Evolutionary conservation across 805 yeast species (phyloP), one percentile per base, ranked within the genome.

Genomic region (Nakazawaea populi): DNA sequence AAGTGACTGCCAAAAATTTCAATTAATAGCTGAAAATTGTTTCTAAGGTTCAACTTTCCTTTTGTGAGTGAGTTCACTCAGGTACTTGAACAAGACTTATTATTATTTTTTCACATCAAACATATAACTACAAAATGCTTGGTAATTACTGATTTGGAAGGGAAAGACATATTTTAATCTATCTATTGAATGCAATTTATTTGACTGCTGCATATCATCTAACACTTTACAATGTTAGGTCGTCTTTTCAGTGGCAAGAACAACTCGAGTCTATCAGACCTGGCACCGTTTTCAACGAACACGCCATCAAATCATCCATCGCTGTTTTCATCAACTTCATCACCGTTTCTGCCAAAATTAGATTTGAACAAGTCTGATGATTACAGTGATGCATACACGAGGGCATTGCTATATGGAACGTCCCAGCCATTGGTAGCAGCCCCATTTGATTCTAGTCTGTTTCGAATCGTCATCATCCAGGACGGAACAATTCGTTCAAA

Each of bases 401-500:
- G 80, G 34, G 72, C 73, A 37, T 70, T 74, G 39, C 62, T 76
- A n/a, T 77, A 76, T 55, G 81, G 80, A 2, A 65, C 74, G 0
- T 55, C 63, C 0, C 30, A 48, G 8, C 67, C 60, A 18, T 54
- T 68, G 36, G 9, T 12, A 2, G 54, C 56, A 48, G 67, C 69
- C 1, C 59, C 43, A 49, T 58, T 67, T 46, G 66, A 64, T 49
- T 55, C 56, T 31, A 64, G 65, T 51, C 57, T 56, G 10, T 76
- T 74, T 57, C 60, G 83, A 36, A 56, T 78, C 39, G 60, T 79
- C 4, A 65, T 79, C 34, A 64, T 77, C 6, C 83, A 79, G 58
- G 83, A 79, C 56, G 82, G 81, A 2, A 75, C 76, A 2, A 67
- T 79, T 9, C 59, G 81, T 14, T 59, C 71, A 1, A 79, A 77